phyloP scores from a whole-genome alignment of 306 rosid species.

The Gillenia trifoliata region DNA sequence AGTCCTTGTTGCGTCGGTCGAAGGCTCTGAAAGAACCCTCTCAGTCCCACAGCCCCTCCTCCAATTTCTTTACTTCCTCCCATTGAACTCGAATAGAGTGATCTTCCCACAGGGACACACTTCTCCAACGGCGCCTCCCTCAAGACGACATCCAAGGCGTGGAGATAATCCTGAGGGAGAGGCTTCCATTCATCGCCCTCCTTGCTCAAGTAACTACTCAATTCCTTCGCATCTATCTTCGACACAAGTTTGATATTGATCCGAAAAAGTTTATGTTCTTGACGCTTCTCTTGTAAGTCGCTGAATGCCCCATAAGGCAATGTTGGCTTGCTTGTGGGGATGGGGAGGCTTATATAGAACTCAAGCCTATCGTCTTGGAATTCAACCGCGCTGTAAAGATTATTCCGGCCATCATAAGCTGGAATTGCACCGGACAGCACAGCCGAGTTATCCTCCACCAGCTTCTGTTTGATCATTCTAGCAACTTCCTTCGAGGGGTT shows the following conservation, averaged over 20 bases:
- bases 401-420: slow-evolving; percentile 86
- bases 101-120: slow-evolving; percentile 78
- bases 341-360: slow-evolving; percentile 71
- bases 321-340: slow-evolving; percentile 39
- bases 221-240: slow-evolving; percentile 66
- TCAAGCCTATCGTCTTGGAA: slow-evolving; percentile 82
- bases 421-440: slow-evolving; percentile 74
- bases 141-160: slow-evolving; percentile 89
- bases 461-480: slow-evolving; percentile 69
- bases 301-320: slow-evolving; percentile 35
- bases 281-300: slow-evolving; percentile 41
- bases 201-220: slow-evolving; percentile 63
- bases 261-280: slow-evolving; percentile 58
- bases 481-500: slow-evolving; percentile 83
- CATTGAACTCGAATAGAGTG: slow-evolving; percentile 72
- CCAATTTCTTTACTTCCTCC: slow-evolving; percentile 87
- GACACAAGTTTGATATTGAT: slow-evolving; percentile 77
- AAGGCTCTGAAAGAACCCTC: slow-evolving; percentile 99
- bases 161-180: slow-evolving; percentile 94
- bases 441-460: slow-evolving; percentile 55
- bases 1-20: slow-evolving; percentile 96
- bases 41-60: slow-evolving; percentile 90
- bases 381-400: slow-evolving; percentile 82
- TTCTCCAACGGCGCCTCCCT: slow-evolving; percentile 85
- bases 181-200: slow-evolving; percentile 86